Evolutionary conservation across 2,329 filamentous ascomycete genomes (phyloP).

Genomic region (Hymenoscyphus scutula): DNA sequence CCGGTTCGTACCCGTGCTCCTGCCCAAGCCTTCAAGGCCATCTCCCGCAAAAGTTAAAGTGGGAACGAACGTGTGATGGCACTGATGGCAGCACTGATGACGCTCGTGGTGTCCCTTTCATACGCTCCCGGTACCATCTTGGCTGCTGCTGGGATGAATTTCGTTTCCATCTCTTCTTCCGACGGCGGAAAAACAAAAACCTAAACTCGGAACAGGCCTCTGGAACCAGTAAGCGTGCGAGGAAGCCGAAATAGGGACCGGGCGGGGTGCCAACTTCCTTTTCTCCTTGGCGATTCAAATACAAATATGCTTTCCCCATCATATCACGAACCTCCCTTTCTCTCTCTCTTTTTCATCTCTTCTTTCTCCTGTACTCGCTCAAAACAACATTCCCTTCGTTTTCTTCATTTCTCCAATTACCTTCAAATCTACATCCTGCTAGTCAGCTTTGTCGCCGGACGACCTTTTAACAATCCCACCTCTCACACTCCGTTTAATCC

Average conservation of each 20-base stretch:
- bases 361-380: constrained; percentile 20
- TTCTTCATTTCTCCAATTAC: constrained; percentile 20
- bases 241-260: not conserved
- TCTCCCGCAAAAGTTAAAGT: not conserved
- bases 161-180: constrained; percentile 14
- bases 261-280: not conserved
- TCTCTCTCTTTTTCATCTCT: constrained; percentile 18
- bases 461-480: constrained; percentile 25
- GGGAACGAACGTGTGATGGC: not conserved
- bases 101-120: constrained; percentile 16
- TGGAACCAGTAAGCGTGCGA: constrained; percentile 8
- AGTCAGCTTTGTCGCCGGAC: constrained; percentile 32
- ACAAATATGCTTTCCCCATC: constrained; percentile 24
- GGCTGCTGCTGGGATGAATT: constrained; percentile 14
- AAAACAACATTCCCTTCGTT: constrained; percentile 22
- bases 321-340: constrained; percentile 11
- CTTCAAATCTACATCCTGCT: constrained; percentile 14
- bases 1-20: not conserved
- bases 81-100: too few relatives aligned
- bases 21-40: not conserved
- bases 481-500: constrained; percentile 16
- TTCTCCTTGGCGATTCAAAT: constrained; percentile 23
- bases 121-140: constrained; percentile 21
- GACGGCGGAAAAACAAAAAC: constrained; percentile 17
- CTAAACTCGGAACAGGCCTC: not conserved